Evolutionary conservation across 805 yeast species (phyloP), one percentile per base, ranked within the genome.

Genomic region (Candida caryicola): DNA sequence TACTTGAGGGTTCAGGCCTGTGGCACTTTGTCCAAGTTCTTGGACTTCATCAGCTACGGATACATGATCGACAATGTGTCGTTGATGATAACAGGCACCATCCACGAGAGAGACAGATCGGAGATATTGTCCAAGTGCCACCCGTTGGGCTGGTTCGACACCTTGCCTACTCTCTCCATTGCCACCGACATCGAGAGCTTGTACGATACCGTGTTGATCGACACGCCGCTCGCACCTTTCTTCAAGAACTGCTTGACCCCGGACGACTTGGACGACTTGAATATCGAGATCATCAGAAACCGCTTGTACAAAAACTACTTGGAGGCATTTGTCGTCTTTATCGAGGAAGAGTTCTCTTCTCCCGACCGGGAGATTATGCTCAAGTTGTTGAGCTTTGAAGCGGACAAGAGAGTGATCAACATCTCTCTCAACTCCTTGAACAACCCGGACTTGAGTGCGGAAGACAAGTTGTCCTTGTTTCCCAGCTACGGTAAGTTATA

Each of bases 41-140:
- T 93, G 80, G 96, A 95, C 60, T 95, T 70, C 60, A 88, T 95
- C 59, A 83, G 95, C 32, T 93, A 90, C 59, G 95, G 97, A 8
- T 93, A 95, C 66, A 93, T 93, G 99, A 95, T 93, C 56, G 99
- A 93, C 67, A 93, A 93, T 62, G 96, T 93, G 28, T 86, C 93
- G 17, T 73, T 93, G 55, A 85, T 93, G 84, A 91, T 93, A 56
- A 90, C 97, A 1, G 99, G 99, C 16, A 89, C 99, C 0, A 77
- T 93, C 44, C 99, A 93, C 59, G 95, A 90, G 56, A 77, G 98
- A 55, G 96, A 95, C 63, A 81, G 86, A 55, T 66, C 79, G 29
- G 99, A 93, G 56, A 83, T 95, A 36, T 74, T 93, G 54, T 80
- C 81, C 42, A 81, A 96, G 59, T 89, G 96, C 60, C 95, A 93